phyloP scores from a whole-genome alignment of 306 rosid species.

The Delonix regia region DNA sequence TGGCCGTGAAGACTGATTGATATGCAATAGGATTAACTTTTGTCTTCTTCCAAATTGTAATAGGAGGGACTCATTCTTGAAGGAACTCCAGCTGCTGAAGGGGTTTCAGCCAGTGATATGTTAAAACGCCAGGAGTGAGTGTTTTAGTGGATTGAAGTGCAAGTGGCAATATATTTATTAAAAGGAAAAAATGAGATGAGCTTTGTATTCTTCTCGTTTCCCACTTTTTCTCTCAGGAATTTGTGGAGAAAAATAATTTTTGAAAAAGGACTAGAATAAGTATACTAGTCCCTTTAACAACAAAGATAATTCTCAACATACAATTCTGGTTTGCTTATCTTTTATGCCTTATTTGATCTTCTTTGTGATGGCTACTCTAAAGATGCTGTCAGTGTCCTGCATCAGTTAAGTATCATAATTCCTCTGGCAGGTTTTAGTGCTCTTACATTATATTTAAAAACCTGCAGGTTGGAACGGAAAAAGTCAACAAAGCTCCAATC shows the following conservation, averaged over 20 bases:
- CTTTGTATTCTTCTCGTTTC: not conserved
- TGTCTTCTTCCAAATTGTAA: conserved; percentile 35
- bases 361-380: not conserved
- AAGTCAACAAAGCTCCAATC: conserved; percentile 86
- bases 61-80: conserved; percentile 91
- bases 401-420: conserved; percentile 2
- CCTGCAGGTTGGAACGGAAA: conserved; percentile 65
- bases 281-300: not conserved
- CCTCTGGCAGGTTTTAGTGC: conserved; percentile 25
- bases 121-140: conserved; percentile 80
- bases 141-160: conserved; percentile 35
- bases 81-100: conserved; percentile 95
- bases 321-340: conserved; percentile 5
- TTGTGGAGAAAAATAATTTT: not conserved
- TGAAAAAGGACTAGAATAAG: not conserved
- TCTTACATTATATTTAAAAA: conserved; percentile 20
- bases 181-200: not conserved
- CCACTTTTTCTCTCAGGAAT: not conserved
- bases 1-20: conserved; percentile 20
- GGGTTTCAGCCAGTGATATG: conserved; percentile 86
- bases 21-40: conserved; percentile 40
- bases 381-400: conserved; percentile 18
- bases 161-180: conserved; percentile 11
- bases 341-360: conserved; percentile 30
- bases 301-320: conserved; percentile 11